phyloP scores from a whole-genome alignment of 2,329 filamentous ascomycete species.

The Clonostachys rhizophaga region DNA sequence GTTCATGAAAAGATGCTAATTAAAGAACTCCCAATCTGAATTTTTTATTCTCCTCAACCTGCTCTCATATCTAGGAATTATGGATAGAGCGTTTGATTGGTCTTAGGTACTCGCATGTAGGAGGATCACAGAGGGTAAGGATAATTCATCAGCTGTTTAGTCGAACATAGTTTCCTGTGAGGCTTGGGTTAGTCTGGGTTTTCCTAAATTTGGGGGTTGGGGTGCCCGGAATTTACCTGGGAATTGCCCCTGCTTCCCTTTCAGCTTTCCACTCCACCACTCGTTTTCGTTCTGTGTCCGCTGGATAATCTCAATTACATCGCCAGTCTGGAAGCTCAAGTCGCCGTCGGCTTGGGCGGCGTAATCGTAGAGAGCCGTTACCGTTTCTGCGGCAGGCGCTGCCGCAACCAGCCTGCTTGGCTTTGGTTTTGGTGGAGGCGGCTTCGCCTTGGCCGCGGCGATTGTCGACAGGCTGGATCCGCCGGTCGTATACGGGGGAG shows the following conservation, averaged over 20 bases:
- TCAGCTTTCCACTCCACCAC: conserved; percentile 87
- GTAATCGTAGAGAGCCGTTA: conserved; percentile 92
- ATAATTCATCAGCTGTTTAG: conserved; percentile 16
- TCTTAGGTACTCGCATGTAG: too few species aligned
- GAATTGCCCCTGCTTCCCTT: conserved; percentile 84
- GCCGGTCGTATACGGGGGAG: conserved; percentile 65
- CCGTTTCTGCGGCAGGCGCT: conserved; percentile 65
- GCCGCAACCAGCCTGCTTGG: conserved; percentile 63
- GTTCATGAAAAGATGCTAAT: too few species aligned
- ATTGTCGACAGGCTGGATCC: conserved; percentile 37
- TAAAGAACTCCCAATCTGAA: too few species aligned
- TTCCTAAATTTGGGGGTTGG: background rate
- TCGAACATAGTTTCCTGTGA: conserved; percentile 45
- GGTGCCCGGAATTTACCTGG: conserved; percentile 61
- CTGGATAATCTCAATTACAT: conserved; percentile 82
- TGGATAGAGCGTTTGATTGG: too few species aligned
- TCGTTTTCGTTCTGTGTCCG: conserved; percentile 90
- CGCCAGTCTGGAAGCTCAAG: conserved; percentile 82
- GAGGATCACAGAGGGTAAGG: too few species aligned
- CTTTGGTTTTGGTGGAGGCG: conserved; percentile 72
- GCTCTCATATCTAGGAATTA: too few species aligned
- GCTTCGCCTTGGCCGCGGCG: conserved; percentile 57
- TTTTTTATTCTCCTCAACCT: too few species aligned
- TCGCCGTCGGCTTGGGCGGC: conserved; percentile 94
- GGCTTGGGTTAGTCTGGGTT: conserved; percentile 12